Base-by-base conservation (phyloP, 176 grass and related monocot species). In the Juncus inflexus region DNA sequence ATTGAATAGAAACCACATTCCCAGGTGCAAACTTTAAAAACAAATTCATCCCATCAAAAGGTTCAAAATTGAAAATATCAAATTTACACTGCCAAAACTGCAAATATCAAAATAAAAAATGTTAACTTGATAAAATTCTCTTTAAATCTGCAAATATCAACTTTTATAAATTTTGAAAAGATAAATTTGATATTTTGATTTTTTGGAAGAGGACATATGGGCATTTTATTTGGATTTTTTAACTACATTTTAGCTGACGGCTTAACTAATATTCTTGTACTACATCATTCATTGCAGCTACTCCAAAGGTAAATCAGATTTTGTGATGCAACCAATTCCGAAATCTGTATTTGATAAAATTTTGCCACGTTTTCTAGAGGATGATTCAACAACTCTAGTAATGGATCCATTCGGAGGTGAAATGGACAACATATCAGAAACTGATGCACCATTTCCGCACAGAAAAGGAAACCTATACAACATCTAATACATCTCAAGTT, bases 261-360 rank as follows among this genome's bases (percentile, higher is more conserved):
- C 19, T 28, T 28, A 28, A 28, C 19, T 28, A 28, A 28, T 28
- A 15, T 59, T 28, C 11, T 28, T 13, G 28, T 66, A 9, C 41
- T 47, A 37, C 28, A 35, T 19, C 43, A 51, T 49, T 66, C 15
- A 66, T 5, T 5, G 35, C 42, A 67, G 45, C 5, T 87, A 83
- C 84, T 87, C 75, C 85, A 95, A 89, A 74, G 42, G 64, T n/a
- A 89, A 89, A 70, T 78, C 83, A 2, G 90, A 89, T 74, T 95
- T 83, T 72, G 50, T 83, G n/a, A 81, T 73, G 16, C 36, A 65
- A 1, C 84, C 78, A 0, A 66, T 92, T 45, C 72, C 75, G 19
- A 28, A 28, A 28, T 28, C 19, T 1, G 19, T 28, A 28, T 28
- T 28, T 28, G 0, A 28, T 28, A 28, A 28, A 28, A 28, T 28